Percentiles rank a stretch among this genome's conserved stretches.
phyloP scores from a whole-genome alignment of 2,329 filamentous ascomycete genomes.

The Fusarium papillatum region DNA sequence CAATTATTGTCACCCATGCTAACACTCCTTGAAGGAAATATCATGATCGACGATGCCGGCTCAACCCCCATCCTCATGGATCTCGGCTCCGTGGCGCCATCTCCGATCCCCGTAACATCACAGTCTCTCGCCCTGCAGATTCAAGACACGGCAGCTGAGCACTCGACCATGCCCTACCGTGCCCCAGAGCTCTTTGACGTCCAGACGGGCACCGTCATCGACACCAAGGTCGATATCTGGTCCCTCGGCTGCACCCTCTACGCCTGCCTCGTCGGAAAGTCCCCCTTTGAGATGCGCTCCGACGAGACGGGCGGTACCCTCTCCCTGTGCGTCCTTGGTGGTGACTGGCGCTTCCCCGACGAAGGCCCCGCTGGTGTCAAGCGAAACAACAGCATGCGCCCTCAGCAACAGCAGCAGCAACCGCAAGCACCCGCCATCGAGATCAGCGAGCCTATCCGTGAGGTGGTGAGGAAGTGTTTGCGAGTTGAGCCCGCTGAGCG shows the following conservation, averaged over 20 bases:
- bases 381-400: slow-evolving; percentile 57
- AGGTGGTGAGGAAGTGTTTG: slow-evolving; percentile 89
- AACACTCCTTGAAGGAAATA: slow-evolving; percentile 74
- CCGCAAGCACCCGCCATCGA: slow-evolving; percentile 54
- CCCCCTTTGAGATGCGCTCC: slow-evolving; percentile 93
- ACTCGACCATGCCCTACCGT: slow-evolving; percentile 98
- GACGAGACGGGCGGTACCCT: slow-evolving; percentile 97
- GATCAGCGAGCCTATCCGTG: slow-evolving; percentile 87
- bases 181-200: slow-evolving; percentile 98
- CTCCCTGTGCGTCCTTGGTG: slow-evolving; percentile 91
- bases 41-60: slow-evolving; percentile 97
- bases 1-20: neutral
- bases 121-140: slow-evolving; percentile 91
- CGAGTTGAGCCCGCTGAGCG: slow-evolving; percentile 88
- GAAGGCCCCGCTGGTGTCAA: slow-evolving; percentile 75
- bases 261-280: slow-evolving; percentile 96
- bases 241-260: slow-evolving; percentile 97
- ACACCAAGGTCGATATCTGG: slow-evolving; percentile 99
- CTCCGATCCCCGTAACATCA: slow-evolving; percentile 90
- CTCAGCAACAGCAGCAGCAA: slow-evolving; percentile 47
- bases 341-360: slow-evolving; percentile 97
- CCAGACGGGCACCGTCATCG: slow-evolving; percentile 90
- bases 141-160: slow-evolving; percentile 95
- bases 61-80: slow-evolving; percentile 96
- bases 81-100: slow-evolving; percentile 89